These are phyloP conservation scores for Cicer judaicum DNA, from an alignment of 306 rosid species.

Conservation along the genomic window DNA sequence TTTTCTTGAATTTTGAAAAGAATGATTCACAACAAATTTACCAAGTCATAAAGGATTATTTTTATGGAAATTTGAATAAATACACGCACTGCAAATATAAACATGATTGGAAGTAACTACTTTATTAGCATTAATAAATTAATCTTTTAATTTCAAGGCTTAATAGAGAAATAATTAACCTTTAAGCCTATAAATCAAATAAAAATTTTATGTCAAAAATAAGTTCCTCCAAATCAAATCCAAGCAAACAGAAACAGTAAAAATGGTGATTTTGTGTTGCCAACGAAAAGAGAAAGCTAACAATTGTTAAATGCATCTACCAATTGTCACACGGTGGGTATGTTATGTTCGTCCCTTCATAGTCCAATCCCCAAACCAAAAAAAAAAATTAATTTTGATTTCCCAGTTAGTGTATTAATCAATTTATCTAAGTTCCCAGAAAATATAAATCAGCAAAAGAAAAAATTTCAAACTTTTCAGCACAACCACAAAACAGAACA, in stretches of 20 bases:
- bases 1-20: conserved; percentile 6
- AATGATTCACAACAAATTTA: conserved; percentile 31
- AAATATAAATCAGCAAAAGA: conserved; percentile 33
- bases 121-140: conserved; percentile 31
- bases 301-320: conserved; percentile 35
- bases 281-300: conserved; percentile 40
- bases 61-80: conserved; percentile 30
- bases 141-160: conserved; percentile 6
- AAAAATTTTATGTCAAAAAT: background rate
- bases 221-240: conserved; percentile 34
- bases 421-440: conserved; percentile 36
- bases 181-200: conserved; percentile 28
- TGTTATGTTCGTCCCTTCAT: conserved; percentile 17
- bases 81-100: conserved; percentile 18
- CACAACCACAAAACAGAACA: conserved; percentile 10
- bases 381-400: background rate
- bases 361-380: conserved; percentile 1
- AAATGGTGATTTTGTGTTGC: conserved; percentile 26
- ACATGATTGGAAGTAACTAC: conserved; percentile 16
- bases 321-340: conserved; percentile 10
- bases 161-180: conserved; percentile 26
- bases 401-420: conserved; percentile 20
- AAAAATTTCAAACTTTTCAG: conserved; percentile 15
- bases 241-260: conserved; percentile 23
- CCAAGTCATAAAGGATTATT: background rate